phyloP scores from a whole-genome alignment of 306 rosid genomes.

The Vigna angularis region DNA sequence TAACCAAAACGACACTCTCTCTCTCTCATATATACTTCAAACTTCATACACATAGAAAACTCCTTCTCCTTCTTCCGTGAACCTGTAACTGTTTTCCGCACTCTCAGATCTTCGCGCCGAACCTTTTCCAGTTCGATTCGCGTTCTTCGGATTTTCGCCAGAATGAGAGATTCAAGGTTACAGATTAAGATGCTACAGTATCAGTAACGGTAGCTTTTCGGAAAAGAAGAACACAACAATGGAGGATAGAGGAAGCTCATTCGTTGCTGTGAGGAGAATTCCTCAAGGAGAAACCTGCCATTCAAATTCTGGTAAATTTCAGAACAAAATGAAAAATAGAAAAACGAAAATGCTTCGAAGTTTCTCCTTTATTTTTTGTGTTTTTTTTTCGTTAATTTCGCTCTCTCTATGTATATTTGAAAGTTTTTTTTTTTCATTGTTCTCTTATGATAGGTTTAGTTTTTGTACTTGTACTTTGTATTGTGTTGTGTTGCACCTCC shows the following conservation, averaged over 20 bases:
- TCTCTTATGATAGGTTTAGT: not conserved
- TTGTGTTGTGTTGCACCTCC: not conserved
- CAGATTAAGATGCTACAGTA: not conserved
- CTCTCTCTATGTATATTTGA: not conserved
- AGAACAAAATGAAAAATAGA: not conserved
- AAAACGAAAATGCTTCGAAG: not conserved
- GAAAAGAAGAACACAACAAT: conserved; percentile 45
- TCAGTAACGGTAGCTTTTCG: not conserved
- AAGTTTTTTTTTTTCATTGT: conserved; percentile 13
- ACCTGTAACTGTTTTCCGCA: conserved; percentile 49
- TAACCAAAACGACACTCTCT: not conserved
- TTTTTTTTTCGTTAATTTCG: not conserved
- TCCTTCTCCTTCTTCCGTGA: not conserved
- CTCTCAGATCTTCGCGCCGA: conserved; percentile 57
- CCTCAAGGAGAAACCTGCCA: conserved; percentile 87
- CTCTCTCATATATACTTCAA: not conserved
- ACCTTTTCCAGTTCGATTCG: not conserved
- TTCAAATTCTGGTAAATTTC: conserved; percentile 71
- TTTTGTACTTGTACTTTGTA: conserved; percentile 3
- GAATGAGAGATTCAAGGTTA: conserved; percentile 21
- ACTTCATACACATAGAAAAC: not conserved
- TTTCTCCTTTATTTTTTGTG: not conserved
- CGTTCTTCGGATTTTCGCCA: conserved; percentile 4
- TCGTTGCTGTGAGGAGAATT: conserved; percentile 91
- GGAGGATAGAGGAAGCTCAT: conserved; percentile 93